Conservation (phyloP, 176 grass and related monocot genomes). For the Urochloa ruziziensis region DNA sequence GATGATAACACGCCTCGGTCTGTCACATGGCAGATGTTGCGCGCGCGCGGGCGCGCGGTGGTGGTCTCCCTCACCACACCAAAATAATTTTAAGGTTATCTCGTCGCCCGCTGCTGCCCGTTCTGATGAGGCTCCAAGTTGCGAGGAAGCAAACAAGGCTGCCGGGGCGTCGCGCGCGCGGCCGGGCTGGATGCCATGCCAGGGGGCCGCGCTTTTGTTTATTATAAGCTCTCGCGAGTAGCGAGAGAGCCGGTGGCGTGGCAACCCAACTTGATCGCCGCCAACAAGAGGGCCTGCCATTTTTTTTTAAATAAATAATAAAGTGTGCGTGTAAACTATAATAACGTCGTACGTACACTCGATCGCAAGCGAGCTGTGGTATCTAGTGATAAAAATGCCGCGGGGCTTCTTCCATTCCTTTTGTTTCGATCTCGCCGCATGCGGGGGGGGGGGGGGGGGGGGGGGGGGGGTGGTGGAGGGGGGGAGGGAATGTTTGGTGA, state of each 20-base stretch:
- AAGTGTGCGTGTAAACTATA: not conserved
- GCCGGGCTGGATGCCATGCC: too few relatives aligned
- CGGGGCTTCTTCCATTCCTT: slow-evolving; percentile 27
- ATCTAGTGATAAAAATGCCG: not conserved
- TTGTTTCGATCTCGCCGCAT: not conserved
- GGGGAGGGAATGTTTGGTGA: slow-evolving; percentile 37
- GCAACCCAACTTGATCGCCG: not conserved
- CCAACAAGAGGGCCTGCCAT: not conserved
- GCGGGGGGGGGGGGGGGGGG: too few relatives aligned
- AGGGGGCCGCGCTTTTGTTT: too few relatives aligned
- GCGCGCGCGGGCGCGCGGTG: too few relatives aligned
- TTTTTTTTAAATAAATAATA: too few relatives aligned
- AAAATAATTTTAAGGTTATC: not conserved
- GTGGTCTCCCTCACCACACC: not conserved
- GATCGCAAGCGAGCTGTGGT: not conserved
- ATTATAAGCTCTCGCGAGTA: too few relatives aligned
- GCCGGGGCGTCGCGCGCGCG: too few relatives aligned
- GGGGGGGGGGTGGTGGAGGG: too few relatives aligned
- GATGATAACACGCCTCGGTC: too few relatives aligned
- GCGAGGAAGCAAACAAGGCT: not conserved
- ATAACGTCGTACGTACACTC: not conserved
- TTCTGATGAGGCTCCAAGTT: not conserved
- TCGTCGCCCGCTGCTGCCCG: not conserved
- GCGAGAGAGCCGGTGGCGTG: too few relatives aligned
- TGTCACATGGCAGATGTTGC: too few relatives aligned